These are phyloP conservation scores for Trichoderma parareesei DNA, from an alignment of 495 filamentous ascomycete genomes.

Conservation along the genomic window DNA sequence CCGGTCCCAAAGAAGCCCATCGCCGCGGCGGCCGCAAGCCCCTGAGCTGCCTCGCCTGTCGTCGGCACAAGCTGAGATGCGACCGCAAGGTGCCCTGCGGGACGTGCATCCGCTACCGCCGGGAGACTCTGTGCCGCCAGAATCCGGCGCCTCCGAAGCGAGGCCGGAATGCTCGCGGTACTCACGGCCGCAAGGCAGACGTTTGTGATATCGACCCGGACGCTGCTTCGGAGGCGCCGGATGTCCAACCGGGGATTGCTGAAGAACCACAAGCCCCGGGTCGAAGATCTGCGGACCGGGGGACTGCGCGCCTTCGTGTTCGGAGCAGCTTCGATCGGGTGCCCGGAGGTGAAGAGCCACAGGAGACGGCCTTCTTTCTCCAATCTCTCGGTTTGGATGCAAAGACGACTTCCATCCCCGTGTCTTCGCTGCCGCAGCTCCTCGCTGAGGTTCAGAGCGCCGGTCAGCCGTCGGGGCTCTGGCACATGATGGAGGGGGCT, in stretches of 20 bases:
- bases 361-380: neutral
- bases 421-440: neutral
- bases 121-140: neutral
- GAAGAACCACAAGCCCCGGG: neutral
- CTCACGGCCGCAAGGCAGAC: neutral
- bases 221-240: neutral
- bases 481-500: constrained; percentile 1
- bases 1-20: neutral
- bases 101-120: neutral
- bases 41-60: constrained; percentile 5
- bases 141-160: constrained; percentile 3
- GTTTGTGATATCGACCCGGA: neutral
- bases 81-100: constrained; percentile 3
- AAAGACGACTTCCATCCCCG: neutral
- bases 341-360: neutral
- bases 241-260: neutral
- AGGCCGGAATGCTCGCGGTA: neutral
- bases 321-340: neutral
- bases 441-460: neutral
- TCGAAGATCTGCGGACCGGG: neutral
- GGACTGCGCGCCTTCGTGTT: neutral
- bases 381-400: neutral
- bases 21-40: neutral
- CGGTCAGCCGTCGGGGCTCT: neutral
- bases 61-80: constrained; percentile 2